Base-by-base conservation (phyloP, 768 basidiomycete species). In the Macrolepiota fuliginosa region DNA sequence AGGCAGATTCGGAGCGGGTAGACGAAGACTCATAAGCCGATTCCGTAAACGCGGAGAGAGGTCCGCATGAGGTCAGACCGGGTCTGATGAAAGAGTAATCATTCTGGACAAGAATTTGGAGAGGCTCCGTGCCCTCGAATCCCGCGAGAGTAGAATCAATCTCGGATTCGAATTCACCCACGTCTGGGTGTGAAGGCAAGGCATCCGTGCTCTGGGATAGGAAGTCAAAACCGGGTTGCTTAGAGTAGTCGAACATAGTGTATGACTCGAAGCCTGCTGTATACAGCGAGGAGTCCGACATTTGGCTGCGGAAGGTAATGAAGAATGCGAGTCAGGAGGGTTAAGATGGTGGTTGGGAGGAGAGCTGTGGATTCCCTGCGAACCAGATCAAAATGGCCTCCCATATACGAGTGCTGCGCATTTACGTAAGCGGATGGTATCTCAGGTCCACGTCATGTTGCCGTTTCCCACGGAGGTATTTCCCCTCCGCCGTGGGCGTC, bases 31-130 rank as follows among this genome's bases (percentile, higher is more conserved):
- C 87, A 77, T 86, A 88, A 64, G 84, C 81, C 63, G 89, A 91
- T 65, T 83, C 84, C 63, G 92, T 91, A 72, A 93, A 86, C 65
- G 87, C 82, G 58, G 92, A 93, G 54, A 85, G 88, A 62, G 90
- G 88, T 64, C 88, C 88, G 73, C 81, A 81, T 83, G 68, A 86
- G 82, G 54, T 84, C 83, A 68, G 56, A 40, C 84, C 84, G 60
- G 84, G 79, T 73, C 87, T 81, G 65, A 87, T 78, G 75, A 82
- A 82, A 66, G 81, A 78, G 78, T 87, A 90, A 61, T 85, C 79
- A 74, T 85, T 61, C 53, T 55, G 53, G n/a, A 50, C 51, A 45
- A 63, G 45, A 66, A 52, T 49, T 22, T 53, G 63, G 53, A 66
- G 63, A 25, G 83, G 76, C 82, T 83, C 65, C 80, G 81, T 72